A percentile compares a stretch with the other conserved stretches of the same genome.
Evolutionary conservation across 2,329 filamentous ascomycete species (phyloP).

Genomic region (Exophiala sp.): DNA sequence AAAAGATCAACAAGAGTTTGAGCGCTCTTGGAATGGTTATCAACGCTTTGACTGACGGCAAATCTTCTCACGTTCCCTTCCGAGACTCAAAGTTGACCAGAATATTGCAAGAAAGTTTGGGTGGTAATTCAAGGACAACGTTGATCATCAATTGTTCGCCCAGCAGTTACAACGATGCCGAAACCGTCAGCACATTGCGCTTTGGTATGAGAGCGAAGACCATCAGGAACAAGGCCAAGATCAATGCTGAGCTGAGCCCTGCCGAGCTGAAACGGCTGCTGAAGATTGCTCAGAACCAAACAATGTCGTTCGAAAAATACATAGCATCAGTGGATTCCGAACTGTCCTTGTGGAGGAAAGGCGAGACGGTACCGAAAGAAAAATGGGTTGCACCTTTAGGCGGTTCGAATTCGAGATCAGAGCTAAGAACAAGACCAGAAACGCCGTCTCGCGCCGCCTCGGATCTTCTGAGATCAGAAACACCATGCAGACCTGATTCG

Average conservation of each 20-base stretch:
- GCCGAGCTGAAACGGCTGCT: constrained; percentile 90
- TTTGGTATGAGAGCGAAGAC: constrained; percentile 97
- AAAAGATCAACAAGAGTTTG: constrained; percentile 99
- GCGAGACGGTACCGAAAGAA: constrained; percentile 84
- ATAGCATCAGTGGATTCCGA: constrained; percentile 80
- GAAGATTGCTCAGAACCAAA: constrained; percentile 86
- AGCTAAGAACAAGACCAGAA: constrained; percentile 45
- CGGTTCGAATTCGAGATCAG: constrained; percentile 41
- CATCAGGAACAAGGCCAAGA: constrained; percentile 99
- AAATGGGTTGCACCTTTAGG: constrained; percentile 70
- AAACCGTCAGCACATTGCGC: constrained; percentile 85
- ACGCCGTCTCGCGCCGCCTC: constrained; percentile 57
- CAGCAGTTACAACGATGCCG: constrained; percentile 94
- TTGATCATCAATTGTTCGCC: constrained; percentile 99
- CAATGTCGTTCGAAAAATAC: constrained; percentile 84
- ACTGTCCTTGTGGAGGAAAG: constrained; percentile 79
- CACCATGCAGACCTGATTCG: constrained; percentile 59
- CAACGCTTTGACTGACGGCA: constrained; percentile 92
- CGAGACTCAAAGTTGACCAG: constrained; percentile 96
- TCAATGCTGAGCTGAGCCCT: constrained; percentile 96
- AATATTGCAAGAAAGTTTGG: constrained; percentile 93
- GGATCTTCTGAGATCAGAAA: constrained; percentile 49
- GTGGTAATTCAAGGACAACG: constrained; percentile 97
- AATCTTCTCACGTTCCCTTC: constrained; percentile 94
- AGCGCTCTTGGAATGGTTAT: constrained; percentile 99